Conservation (phyloP, 1,284 basidiomycete species). For the Inonotus hispidus region DNA sequence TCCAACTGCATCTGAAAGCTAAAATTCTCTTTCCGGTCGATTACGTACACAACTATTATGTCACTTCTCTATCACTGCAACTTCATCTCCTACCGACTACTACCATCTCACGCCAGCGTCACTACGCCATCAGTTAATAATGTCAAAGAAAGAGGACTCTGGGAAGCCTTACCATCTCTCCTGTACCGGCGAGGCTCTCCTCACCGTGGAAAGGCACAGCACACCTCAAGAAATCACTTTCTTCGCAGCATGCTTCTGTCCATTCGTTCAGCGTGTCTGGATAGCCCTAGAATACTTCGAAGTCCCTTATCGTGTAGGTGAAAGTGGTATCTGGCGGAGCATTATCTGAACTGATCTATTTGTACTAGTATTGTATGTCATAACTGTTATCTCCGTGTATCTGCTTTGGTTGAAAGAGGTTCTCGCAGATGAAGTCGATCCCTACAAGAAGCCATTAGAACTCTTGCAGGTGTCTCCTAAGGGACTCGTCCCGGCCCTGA, state of each 20-base stretch:
- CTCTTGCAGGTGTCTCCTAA: slow-evolving; percentile 76
- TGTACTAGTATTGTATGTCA: background rate
- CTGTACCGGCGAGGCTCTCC: slow-evolving; percentile 55
- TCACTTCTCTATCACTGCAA: background rate
- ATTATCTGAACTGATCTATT: background rate
- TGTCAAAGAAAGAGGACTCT: slow-evolving; percentile 29
- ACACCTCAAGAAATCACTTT: slow-evolving; percentile 49
- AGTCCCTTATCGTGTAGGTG: slow-evolving; percentile 53
- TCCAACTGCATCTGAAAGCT: background rate
- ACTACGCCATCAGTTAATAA: background rate
- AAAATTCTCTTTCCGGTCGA: slow-evolving; percentile 1
- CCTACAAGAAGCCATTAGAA: slow-evolving; percentile 74
- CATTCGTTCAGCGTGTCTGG: slow-evolving; percentile 73
- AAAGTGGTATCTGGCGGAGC: background rate
- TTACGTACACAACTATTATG: background rate
- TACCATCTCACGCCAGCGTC: background rate
- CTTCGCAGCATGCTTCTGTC: slow-evolving; percentile 69
- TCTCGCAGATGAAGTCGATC: slow-evolving; percentile 66
- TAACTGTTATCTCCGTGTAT: background rate
- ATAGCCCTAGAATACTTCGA: slow-evolving; percentile 57
- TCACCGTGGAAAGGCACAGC: slow-evolving; percentile 46
- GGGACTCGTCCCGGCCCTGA: slow-evolving; percentile 70
- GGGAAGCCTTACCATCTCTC: slow-evolving; percentile 47
- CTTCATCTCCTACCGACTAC: background rate
- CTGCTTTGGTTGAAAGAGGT: too few species aligned